These are phyloP conservation scores for Apiospora kogelbergensis DNA, from an alignment of 2,329 filamentous ascomycete genomes.

Conservation along the genomic window DNA sequence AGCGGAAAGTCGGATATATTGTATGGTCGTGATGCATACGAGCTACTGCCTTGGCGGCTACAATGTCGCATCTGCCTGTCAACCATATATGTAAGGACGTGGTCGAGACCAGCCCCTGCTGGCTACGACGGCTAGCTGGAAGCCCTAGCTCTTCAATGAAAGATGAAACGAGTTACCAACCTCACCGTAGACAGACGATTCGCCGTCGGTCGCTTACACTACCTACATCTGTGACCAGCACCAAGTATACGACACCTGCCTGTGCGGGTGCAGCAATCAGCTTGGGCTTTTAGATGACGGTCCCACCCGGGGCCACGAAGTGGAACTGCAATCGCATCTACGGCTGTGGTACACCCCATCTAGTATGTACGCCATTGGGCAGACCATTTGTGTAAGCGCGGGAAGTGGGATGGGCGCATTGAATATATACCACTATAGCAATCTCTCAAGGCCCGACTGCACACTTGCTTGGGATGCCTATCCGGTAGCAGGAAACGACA, in stretches of 20 bases:
- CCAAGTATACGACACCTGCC: not conserved
- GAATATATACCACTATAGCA: constrained; percentile 4
- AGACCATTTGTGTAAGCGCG: constrained; percentile 1
- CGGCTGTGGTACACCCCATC: not conserved
- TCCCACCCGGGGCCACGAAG: not conserved
- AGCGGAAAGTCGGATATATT: not conserved
- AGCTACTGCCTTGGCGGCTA: not conserved
- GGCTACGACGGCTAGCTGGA: not conserved
- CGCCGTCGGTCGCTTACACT: not conserved
- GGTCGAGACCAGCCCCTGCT: not conserved
- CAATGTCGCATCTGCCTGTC: not conserved
- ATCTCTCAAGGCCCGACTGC: not conserved
- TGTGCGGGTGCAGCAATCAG: not conserved
- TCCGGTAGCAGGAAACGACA: not conserved
- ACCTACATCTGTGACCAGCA: not conserved
- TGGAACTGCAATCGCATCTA: constrained; percentile 2
- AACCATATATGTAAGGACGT: not conserved
- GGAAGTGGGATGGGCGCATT: constrained; percentile 4
- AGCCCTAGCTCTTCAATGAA: not conserved
- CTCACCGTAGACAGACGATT: not conserved
- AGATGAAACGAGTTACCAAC: not conserved
- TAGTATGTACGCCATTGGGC: not conserved
- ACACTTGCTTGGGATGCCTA: not conserved
- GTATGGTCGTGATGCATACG: not conserved
- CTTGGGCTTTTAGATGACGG: constrained; percentile 4